These are phyloP conservation scores for Morella rubra DNA, from an alignment of 306 rosid genomes.

Conservation along the genomic window DNA sequence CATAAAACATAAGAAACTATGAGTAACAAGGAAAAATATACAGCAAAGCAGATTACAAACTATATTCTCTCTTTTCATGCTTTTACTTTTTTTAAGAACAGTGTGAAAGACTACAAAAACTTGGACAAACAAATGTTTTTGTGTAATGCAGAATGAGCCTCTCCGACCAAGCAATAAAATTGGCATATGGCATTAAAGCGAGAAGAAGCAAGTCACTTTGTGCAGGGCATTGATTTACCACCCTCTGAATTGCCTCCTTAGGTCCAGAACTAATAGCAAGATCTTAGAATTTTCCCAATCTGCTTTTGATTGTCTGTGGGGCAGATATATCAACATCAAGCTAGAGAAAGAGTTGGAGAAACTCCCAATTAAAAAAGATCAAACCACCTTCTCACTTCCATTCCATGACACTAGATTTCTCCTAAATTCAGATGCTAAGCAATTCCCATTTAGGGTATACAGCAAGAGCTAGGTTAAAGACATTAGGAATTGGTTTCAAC, in stretches of 20 bases:
- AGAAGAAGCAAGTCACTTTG: background rate
- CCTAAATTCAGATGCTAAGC: too few species aligned
- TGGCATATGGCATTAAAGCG: background rate
- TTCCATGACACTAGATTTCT: background rate
- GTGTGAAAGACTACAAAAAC: background rate
- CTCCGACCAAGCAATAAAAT: background rate
- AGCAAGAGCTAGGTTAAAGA: too few species aligned
- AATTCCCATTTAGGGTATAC: too few species aligned
- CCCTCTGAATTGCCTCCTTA: background rate
- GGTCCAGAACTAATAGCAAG: slow-evolving; percentile 1
- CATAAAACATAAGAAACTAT: slow-evolving; percentile 30
- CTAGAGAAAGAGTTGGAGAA: background rate
- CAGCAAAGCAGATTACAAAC: background rate
- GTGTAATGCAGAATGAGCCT: background rate
- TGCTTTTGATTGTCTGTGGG: background rate
- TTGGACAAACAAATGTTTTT: background rate
- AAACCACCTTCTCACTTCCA: too few species aligned
- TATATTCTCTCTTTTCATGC: background rate
- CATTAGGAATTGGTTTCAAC: too few species aligned
- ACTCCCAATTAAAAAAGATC: background rate
- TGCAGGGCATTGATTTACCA: background rate
- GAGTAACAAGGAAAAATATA: slow-evolving; percentile 19
- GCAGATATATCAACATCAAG: background rate
- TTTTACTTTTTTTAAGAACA: background rate
- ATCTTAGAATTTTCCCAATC: background rate